Evolutionary conservation across 2,329 filamentous ascomycete genomes (phyloP).

Genomic region (Cladophialophora psammophila): DNA sequence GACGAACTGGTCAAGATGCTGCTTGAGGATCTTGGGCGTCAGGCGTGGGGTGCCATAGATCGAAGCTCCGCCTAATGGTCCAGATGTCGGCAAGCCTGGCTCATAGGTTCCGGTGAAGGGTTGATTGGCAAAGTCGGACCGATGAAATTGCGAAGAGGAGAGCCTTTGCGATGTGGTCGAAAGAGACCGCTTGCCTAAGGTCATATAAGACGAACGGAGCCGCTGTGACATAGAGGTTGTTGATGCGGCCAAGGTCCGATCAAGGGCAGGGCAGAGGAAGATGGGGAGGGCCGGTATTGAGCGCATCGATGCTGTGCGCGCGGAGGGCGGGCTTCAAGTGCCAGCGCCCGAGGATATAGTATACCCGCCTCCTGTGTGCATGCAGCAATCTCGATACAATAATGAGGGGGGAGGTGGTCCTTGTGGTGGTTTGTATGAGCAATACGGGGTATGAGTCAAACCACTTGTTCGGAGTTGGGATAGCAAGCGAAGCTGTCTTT

Average conservation of each 20-base stretch:
- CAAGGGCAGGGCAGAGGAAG: slow-evolving; percentile 35
- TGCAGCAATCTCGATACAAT: background rate
- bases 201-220: slow-evolving; percentile 32
- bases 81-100: slow-evolving; percentile 65
- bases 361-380: background rate
- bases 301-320: slow-evolving; percentile 22
- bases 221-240: slow-evolving; percentile 23
- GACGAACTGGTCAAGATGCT: slow-evolving; percentile 92
- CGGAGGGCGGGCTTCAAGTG: background rate
- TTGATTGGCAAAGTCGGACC: slow-evolving; percentile 69
- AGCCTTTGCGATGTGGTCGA: slow-evolving; percentile 24
- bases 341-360: background rate
- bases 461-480: background rate
- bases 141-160: slow-evolving; percentile 61
- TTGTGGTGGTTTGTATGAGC: no score
- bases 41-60: slow-evolving; percentile 65
- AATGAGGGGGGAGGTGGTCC: background rate
- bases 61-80: slow-evolving; percentile 67
- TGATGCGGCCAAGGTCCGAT: slow-evolving; percentile 26
- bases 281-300: slow-evolving; percentile 13
- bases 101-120: slow-evolving; percentile 70
- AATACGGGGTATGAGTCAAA: slow-evolving; percentile 6
- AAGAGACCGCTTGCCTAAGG: slow-evolving; percentile 31
- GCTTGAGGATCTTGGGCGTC: slow-evolving; percentile 75
- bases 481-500: background rate